Evolutionary conservation across 2,329 filamentous ascomycete genomes (phyloP).

Genomic region (Taxawa tesnikishii): DNA sequence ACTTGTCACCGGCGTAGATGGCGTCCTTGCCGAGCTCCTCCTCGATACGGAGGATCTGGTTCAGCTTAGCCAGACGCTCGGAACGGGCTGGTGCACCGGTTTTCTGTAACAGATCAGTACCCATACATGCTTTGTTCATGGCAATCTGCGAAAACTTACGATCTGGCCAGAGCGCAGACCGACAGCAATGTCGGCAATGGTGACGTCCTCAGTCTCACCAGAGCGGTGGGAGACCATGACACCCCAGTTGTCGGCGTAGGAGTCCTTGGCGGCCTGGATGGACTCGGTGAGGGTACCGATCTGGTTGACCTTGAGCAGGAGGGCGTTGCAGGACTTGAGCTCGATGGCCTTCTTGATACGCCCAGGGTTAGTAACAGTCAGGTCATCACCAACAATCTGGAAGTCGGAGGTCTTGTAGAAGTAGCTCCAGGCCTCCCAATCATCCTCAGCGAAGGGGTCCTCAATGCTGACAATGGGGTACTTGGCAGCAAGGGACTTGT

Average conservation of each 20-base stretch:
- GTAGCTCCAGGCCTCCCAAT: slow-evolving; percentile 99
- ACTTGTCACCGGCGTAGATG: slow-evolving; percentile 81
- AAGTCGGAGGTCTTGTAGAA: slow-evolving; percentile 99
- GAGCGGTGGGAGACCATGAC: slow-evolving; percentile 99
- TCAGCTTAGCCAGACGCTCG: slow-evolving; percentile 98
- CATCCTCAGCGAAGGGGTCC: slow-evolving; percentile 98
- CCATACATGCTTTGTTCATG: too few species aligned
- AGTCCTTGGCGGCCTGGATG: slow-evolving; percentile 97
- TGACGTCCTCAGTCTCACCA: slow-evolving; percentile 98
- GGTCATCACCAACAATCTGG: slow-evolving; percentile 96
- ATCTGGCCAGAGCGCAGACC: slow-evolving; percentile 95
- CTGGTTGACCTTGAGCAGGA: slow-evolving; percentile 99
- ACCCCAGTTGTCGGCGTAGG: slow-evolving; percentile 88
- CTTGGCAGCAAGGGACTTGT: slow-evolving; percentile 78
- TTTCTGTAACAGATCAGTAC: too few species aligned
- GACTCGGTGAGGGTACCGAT: slow-evolving; percentile 98
- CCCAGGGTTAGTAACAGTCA: slow-evolving; percentile 97
- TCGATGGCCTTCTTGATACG: slow-evolving; percentile 99
- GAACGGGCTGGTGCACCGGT: slow-evolving; percentile 91
- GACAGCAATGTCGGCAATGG: slow-evolving; percentile 95
- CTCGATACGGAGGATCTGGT: slow-evolving; percentile 99
- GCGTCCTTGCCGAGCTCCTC: slow-evolving; percentile 87
- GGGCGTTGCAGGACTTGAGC: slow-evolving; percentile 95
- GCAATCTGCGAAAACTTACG: too few species aligned
- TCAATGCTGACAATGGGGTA: slow-evolving; percentile 99